phyloP scores from a whole-genome alignment of 345 rosid genomes.

The Ricinus communis region DNA sequence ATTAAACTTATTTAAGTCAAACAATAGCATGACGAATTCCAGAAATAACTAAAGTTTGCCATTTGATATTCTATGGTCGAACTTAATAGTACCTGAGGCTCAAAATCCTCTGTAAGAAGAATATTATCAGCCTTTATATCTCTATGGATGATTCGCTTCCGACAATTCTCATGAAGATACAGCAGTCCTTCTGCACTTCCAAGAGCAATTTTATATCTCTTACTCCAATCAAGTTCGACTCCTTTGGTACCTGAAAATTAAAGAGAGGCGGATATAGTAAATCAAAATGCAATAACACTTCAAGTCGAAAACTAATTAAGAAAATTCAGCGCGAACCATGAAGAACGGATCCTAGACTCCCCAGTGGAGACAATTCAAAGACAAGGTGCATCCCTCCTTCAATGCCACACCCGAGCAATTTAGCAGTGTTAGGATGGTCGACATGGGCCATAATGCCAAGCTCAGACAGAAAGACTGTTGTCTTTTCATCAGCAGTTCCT shows the following conservation, averaged over 20 bases:
- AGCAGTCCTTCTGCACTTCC: conserved; percentile 81
- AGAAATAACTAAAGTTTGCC: neutral
- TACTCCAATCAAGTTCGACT: conserved; percentile 63
- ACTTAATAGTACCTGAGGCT: conserved; percentile 67
- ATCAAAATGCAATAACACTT: neutral
- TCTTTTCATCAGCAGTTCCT: conserved; percentile 73
- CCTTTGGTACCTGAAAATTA: conserved; percentile 44
- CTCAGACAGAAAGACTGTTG: conserved; percentile 66
- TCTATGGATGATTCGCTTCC: conserved; percentile 85
- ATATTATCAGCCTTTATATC: conserved; percentile 94
- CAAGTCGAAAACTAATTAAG: conserved; percentile 1
- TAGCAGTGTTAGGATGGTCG: conserved; percentile 85
- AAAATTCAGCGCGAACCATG: conserved; percentile 49
- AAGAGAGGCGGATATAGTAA: conserved; percentile 1
- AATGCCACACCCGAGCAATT: conserved; percentile 75
- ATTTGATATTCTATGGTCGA: conserved; percentile 14
- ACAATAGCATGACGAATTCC: conserved; percentile 9
- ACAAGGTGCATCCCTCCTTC: conserved; percentile 87
- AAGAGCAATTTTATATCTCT: conserved; percentile 75
- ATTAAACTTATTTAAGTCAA: neutral
- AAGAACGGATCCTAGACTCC: conserved; percentile 76
- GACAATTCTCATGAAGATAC: conserved; percentile 87
- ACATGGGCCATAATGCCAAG: conserved; percentile 85
- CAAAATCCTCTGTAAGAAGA: conserved; percentile 82
- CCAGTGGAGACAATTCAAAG: conserved; percentile 67